phyloP scores from a whole-genome alignment of 2,329 filamentous ascomycete genomes.

The Zymoseptoria ardabiliae region DNA sequence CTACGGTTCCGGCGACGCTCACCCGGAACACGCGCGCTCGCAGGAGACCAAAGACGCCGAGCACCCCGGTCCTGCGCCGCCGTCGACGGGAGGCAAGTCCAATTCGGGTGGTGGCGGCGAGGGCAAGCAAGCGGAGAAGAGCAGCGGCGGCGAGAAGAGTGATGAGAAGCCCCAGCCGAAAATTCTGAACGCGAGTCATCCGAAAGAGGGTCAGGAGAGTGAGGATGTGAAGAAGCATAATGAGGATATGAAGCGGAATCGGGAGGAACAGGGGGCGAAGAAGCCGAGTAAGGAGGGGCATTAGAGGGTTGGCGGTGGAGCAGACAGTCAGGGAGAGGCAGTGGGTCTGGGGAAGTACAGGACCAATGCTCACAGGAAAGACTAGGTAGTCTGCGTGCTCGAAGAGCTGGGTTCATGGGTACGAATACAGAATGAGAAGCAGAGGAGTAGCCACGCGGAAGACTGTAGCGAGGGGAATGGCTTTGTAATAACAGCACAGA shows the following conservation, averaged over 20 bases:
- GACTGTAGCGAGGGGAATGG: too few species aligned
- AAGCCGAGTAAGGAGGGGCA: background rate
- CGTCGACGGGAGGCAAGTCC: constrained; percentile 1
- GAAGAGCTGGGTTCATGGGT: too few species aligned
- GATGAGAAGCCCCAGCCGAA: constrained; percentile 4
- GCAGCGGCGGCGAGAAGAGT: background rate
- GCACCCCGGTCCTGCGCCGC: constrained; percentile 11
- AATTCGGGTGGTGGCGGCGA: too few species aligned
- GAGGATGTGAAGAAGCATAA: constrained; percentile 14
- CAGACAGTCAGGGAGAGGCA: background rate
- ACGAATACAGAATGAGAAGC: too few species aligned
- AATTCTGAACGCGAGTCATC: constrained; percentile 7
- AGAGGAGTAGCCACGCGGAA: too few species aligned
- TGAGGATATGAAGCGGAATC: constrained; percentile 38
- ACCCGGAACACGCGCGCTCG: constrained; percentile 1
- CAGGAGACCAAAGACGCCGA: constrained; percentile 7
- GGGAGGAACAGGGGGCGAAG: constrained; percentile 22
- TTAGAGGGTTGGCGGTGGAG: background rate
- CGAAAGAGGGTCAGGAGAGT: constrained; percentile 4
- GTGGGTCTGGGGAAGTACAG: background rate
- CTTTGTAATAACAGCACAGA: too few species aligned
- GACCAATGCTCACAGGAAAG: too few species aligned
- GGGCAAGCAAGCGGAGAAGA: background rate
- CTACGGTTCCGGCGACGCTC: constrained; percentile 11
- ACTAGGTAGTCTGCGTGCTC: too few species aligned